Percentiles rank a stretch among this genome's conserved stretches.
Evolutionary conservation across 805 yeast species (phyloP).

Genomic region (Candida xiaguanensis): DNA sequence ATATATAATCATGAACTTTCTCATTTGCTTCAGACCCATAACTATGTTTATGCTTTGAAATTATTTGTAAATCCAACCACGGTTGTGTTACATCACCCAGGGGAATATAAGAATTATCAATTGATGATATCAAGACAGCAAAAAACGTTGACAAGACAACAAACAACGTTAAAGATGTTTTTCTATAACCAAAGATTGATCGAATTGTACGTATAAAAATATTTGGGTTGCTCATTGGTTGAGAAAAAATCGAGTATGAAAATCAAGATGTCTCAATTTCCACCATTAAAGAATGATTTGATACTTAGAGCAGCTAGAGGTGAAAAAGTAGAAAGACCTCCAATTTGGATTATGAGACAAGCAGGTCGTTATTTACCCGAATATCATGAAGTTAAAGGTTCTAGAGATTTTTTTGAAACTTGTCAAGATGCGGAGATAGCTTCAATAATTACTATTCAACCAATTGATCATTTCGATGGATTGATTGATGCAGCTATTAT

Average conservation of each 20-base stretch:
- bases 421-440: constrained; percentile 95
- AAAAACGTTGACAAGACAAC: constrained; percentile 45
- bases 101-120: constrained; percentile 39
- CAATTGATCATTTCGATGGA: constrained; percentile 84
- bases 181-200: constrained; percentile 64
- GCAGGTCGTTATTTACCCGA: constrained; percentile 95
- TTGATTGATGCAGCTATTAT: constrained; percentile 95
- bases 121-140: constrained; percentile 35
- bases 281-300: constrained; percentile 83
- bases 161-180: constrained; percentile 61
- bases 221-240: constrained; percentile 12
- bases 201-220: constrained; percentile 31
- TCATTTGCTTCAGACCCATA: constrained; percentile 76
- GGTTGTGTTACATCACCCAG: constrained; percentile 35
- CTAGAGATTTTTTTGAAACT: constrained; percentile 88
- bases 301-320: constrained; percentile 89
- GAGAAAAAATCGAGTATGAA: not conserved
- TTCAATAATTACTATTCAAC: constrained; percentile 91
- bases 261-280: constrained; percentile 44
- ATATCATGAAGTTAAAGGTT: constrained; percentile 83
- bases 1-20: constrained; percentile 66
- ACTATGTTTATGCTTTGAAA: constrained; percentile 70
- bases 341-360: constrained; percentile 97
- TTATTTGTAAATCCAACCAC: constrained; percentile 72
- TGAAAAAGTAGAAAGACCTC: constrained; percentile 92